Percentiles rank a stretch among this genome's conserved stretches.
phyloP scores from a whole-genome alignment of 1,139 yeast genomes.

The Geotrichum fermentans region DNA sequence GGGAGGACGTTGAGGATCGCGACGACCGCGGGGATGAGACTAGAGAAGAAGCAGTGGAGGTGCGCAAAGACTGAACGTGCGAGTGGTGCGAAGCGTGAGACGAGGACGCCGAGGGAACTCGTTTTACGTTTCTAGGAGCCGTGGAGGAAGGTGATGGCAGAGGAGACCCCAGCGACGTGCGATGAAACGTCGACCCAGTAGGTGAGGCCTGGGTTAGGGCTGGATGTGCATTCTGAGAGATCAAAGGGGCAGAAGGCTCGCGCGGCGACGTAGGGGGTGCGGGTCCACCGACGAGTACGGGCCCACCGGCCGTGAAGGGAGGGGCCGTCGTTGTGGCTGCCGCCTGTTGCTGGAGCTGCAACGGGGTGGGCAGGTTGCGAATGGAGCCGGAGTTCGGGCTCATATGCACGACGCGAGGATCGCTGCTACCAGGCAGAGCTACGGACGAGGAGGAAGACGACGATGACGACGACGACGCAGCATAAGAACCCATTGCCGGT shows the following conservation, averaged over 20 bases:
- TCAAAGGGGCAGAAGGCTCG: not conserved
- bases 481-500: slow-evolving; percentile 18
- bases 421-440: not conserved
- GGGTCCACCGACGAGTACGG: too few species aligned
- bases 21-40: slow-evolving; percentile 4
- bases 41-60: not conserved
- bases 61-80: not conserved
- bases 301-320: not conserved
- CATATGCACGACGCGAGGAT: not conserved
- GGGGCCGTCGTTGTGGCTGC: not conserved
- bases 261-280: too few species aligned
- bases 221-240: not conserved
- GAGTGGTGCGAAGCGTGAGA: not conserved
- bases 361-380: not conserved
- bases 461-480: not conserved
- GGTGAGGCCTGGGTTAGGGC: not conserved
- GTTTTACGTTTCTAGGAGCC: not conserved
- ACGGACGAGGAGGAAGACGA: too few species aligned
- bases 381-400: not conserved
- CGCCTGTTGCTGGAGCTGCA: too few species aligned
- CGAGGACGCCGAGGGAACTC: not conserved
- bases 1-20: slow-evolving; percentile 5
- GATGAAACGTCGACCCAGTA: not conserved
- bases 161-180: not conserved
- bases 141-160: not conserved